Evolutionary conservation across 306 rosid species (phyloP).

Genomic region (barrel medic (Medicago truncatula)): MtrunA17r5.0-ANR NC_053048.1:46848501-46849000

Average conservation of each 20-base stretch:
- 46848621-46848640: slow-evolving; percentile 87
- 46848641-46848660: slow-evolving; percentile 57
- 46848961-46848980: slow-evolving; percentile 49
- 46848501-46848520: slow-evolving; percentile 38
- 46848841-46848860: slow-evolving; percentile 45
- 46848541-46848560: slow-evolving; percentile 48
- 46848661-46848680: slow-evolving; percentile 57
- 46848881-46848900: slow-evolving; percentile 40
- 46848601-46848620: slow-evolving; percentile 67
- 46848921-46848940: slow-evolving; percentile 48
- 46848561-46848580: slow-evolving; percentile 53
- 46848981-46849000: slow-evolving; percentile 56
- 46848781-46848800: slow-evolving; percentile 50
- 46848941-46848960: slow-evolving; percentile 37
- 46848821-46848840: slow-evolving; percentile 48
- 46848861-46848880: slow-evolving; percentile 45
- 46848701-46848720: slow-evolving; percentile 50
- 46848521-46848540: slow-evolving; percentile 37
- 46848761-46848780: slow-evolving; percentile 37
- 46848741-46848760: slow-evolving; percentile 29
- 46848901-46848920: slow-evolving; percentile 49
- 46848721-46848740: slow-evolving; percentile 49
- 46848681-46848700: slow-evolving; percentile 58
- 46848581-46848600: slow-evolving; percentile 50
- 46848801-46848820: slow-evolving; percentile 47